A percentile compares a stretch with the other conserved stretches of the same genome.
These are phyloP conservation scores for Pestalotiopsis sp. DNA, from an alignment of 2,329 filamentous ascomycete species.

Conservation along the genomic window DNA sequence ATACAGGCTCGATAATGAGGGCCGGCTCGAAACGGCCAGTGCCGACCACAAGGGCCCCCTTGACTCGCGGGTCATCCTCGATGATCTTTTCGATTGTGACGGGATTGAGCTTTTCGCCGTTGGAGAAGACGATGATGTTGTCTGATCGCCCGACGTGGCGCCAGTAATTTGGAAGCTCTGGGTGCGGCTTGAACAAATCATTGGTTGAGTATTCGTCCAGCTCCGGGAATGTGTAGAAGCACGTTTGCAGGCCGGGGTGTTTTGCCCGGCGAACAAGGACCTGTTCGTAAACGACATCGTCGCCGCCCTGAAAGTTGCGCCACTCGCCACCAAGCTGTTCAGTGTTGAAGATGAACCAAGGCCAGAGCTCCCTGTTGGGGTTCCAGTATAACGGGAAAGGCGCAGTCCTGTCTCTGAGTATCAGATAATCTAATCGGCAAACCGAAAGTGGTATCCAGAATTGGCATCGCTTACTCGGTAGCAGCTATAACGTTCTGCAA, in stretches of 20 bases:
- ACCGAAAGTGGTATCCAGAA: not conserved
- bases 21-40: conserved; percentile 46
- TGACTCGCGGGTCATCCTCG: conserved; percentile 38
- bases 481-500: not conserved
- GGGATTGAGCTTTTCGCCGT: conserved; percentile 12
- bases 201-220: not conserved
- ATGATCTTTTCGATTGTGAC: conserved; percentile 41
- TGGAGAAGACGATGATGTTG: conserved; percentile 10
- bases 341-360: conserved; percentile 44
- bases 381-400: conserved; percentile 39
- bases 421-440: not conserved
- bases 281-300: conserved; percentile 35
- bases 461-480: not conserved
- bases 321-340: conserved; percentile 44
- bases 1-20: conserved; percentile 47
- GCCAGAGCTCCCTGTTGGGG: conserved; percentile 37
- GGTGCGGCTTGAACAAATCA: conserved; percentile 8
- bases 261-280: conserved; percentile 39
- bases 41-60: conserved; percentile 48
- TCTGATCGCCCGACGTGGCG: conserved; percentile 28
- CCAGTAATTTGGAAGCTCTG: conserved; percentile 18
- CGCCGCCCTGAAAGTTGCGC: conserved; percentile 28
- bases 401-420: not conserved
- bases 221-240: conserved; percentile 18
- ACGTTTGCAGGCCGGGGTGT: conserved; percentile 33